A percentile compares a stretch with the other conserved stretches of the same genome.
These are phyloP conservation scores for Mikania micrantha DNA, from an alignment of 129 eudicot genomes.

Conservation along the genomic window DNA sequence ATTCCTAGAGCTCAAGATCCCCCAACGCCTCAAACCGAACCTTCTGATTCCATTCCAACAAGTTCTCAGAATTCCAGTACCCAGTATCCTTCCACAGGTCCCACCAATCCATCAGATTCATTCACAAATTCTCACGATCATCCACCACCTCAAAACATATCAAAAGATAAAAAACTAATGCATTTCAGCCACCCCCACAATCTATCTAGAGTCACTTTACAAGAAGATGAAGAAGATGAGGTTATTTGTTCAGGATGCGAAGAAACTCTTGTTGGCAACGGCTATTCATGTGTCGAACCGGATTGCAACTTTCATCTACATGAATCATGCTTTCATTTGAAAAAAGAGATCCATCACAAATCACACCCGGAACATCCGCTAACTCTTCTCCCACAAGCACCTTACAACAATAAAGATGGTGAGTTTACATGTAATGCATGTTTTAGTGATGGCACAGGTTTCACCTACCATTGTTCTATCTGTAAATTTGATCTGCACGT, in stretches of 20 bases:
- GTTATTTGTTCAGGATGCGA: slow-evolving; percentile 40
- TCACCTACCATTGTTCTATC: slow-evolving; percentile 49
- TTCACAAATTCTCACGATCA: background rate
- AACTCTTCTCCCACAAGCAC: slow-evolving; percentile 40
- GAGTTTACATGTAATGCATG: slow-evolving; percentile 61
- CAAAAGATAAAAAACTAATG: slow-evolving; percentile 7
- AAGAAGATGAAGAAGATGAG: slow-evolving; percentile 26
- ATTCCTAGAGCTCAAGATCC: background rate
- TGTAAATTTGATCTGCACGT: slow-evolving; percentile 62
- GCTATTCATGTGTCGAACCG: slow-evolving; percentile 28
- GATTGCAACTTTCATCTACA: slow-evolving; percentile 38
- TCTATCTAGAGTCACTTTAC: background rate
- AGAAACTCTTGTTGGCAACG: slow-evolving; percentile 22
- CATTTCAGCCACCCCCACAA: slow-evolving; percentile 66
- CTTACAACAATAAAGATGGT: slow-evolving; percentile 23
- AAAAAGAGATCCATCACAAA: slow-evolving; percentile 40
- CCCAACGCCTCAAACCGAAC: background rate
- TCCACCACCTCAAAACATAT: background rate
- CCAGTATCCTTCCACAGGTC: background rate
- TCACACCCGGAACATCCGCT: slow-evolving; percentile 60
- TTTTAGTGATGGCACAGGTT: slow-evolving; percentile 41
- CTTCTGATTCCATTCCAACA: background rate
- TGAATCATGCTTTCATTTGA: slow-evolving; percentile 29
- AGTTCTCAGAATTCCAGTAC: background rate
- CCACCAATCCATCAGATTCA: background rate